Conservation (phyloP, 768 basidiomycete species). For the Tylopilus intermedius region DNA sequence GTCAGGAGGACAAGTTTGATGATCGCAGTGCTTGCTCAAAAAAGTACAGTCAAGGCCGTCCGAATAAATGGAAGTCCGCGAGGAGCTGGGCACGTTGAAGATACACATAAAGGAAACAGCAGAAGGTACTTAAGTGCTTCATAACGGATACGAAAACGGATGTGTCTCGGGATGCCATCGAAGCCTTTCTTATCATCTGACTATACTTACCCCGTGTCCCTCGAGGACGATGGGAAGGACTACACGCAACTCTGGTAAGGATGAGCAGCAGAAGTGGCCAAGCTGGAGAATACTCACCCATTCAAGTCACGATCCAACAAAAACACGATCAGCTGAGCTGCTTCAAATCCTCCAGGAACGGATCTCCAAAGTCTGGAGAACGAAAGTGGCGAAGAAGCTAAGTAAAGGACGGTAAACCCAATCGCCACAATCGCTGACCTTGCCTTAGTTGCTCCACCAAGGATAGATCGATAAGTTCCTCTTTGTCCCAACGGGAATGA, state of each 20-base stretch:
- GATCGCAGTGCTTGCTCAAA: neutral
- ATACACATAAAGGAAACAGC: neutral
- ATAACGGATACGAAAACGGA: slow-evolving; percentile 4
- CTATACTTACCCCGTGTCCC: neutral
- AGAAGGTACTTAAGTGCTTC: neutral
- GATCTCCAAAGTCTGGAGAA: slow-evolving; percentile 49
- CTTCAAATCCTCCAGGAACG: slow-evolving; percentile 41
- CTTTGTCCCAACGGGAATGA: slow-evolving; percentile 48
- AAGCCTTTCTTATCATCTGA: neutral
- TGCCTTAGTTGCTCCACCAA: slow-evolving; percentile 52
- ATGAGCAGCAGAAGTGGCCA: slow-evolving; percentile 2
- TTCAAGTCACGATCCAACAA: neutral
- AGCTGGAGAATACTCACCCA: slow-evolving; percentile 8
- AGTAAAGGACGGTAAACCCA: slow-evolving; percentile 2
- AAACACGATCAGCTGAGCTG: slow-evolving; percentile 17
- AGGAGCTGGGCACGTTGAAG: neutral
- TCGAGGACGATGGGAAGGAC: neutral
- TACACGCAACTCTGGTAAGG: neutral
- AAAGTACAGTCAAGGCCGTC: neutral
- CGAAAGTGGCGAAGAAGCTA: neutral
- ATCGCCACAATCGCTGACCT: slow-evolving; percentile 32
- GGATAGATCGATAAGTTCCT: slow-evolving; percentile 47
- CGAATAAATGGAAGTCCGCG: neutral
- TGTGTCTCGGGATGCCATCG: neutral
- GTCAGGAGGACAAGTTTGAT: neutral